A percentile compares a stretch with the other conserved stretches of the same genome.
Evolutionary conservation across 2,329 filamentous ascomycete species (phyloP).

Genomic region (Pseudophaeomoniella oleicola): DNA sequence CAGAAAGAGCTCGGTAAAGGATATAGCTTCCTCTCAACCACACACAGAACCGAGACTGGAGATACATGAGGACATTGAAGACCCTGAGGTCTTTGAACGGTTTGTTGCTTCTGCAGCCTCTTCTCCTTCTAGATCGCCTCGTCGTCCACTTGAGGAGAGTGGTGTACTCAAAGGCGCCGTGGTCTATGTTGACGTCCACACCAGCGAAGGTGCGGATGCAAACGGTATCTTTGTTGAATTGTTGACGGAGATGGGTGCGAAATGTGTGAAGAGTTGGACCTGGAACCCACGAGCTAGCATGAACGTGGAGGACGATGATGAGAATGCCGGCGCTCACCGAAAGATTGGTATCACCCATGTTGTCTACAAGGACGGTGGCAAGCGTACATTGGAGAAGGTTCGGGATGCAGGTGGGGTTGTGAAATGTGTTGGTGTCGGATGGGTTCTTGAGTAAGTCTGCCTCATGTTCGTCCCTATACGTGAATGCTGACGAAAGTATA

Average conservation of each 20-base stretch:
- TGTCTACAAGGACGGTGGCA: conserved; percentile 75
- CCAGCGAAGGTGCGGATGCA: conserved; percentile 65
- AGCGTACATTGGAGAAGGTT: conserved; percentile 69
- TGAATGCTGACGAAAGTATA: conserved; percentile 18
- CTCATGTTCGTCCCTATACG: conserved; percentile 6
- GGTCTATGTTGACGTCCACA: conserved; percentile 73
- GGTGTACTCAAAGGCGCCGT: conserved; percentile 53
- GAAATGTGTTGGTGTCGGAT: conserved; percentile 73
- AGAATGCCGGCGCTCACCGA: conserved; percentile 15
- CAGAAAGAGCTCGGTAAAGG: background rate
- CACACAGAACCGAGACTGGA: background rate
- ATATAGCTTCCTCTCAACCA: background rate
- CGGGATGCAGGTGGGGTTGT: conserved; percentile 57
- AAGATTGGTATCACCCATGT: conserved; percentile 75
- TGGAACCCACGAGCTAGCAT: conserved; percentile 49
- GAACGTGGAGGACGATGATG: conserved; percentile 17
- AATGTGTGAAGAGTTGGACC: conserved; percentile 60
- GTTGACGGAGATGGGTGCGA: conserved; percentile 66
- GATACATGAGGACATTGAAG: conserved; percentile 1
- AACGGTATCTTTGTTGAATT: conserved; percentile 70
- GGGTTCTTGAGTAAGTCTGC: conserved; percentile 67
- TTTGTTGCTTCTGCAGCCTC: conserved; percentile 5
- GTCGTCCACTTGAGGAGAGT: conserved; percentile 8
- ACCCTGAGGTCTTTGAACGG: conserved; percentile 4
- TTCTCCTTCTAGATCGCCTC: conserved; percentile 7